Base-by-base conservation (phyloP, 331 rosid species). In the Quercus lobata region DNA sequence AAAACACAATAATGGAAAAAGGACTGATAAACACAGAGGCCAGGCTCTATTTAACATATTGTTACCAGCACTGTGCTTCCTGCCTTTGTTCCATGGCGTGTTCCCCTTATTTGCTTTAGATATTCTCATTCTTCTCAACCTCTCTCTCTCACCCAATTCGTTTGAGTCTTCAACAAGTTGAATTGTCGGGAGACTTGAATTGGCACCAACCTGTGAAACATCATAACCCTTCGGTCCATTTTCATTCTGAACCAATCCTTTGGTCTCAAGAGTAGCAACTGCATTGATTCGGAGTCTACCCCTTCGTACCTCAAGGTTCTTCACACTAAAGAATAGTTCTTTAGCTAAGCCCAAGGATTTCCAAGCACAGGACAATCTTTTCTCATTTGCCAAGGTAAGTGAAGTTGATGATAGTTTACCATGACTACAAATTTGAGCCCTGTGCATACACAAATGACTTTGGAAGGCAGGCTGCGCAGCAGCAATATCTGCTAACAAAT, bases 51-150 rank as follows among this genome's bases (percentile, higher is more conserved):
- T 70, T 15, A 54, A 49, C 71, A 54, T 12, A 69, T 63, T 71
- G 41, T 81, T 84, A 96, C 97, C 99, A 49, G 99, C 85, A 84
- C 81, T 80, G 79, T 93, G 99, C 85, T 93, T 93, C 79, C 84
- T 90, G 84, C 99, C 99, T 88, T 91, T 93, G 90, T 96, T 96
- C 99, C 99, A 96, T 4, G 99, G 93, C 0, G 87, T 87, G 78
- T 85, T 86, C 41, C 99, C 99, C 83, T 91, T 96, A 77, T 91
- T 96, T 71, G 97, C 97, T 84, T 89, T 91, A 32, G 99, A 93
- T 79, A 96, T 96, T 82, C 94, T 87, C 84, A 73, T 58, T 80
- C 99, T 88, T 78, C 99, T 89, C 84, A 93, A 77, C 85, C 56
- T 78, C 88, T 96, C 99, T 70, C 80, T 90, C 15, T 90, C 94